A percentile compares a stretch with the other conserved stretches of the same genome.
Evolutionary conservation across 148 eudicot genomes (phyloP).

Genomic region (Polygonum maritimum): DNA sequence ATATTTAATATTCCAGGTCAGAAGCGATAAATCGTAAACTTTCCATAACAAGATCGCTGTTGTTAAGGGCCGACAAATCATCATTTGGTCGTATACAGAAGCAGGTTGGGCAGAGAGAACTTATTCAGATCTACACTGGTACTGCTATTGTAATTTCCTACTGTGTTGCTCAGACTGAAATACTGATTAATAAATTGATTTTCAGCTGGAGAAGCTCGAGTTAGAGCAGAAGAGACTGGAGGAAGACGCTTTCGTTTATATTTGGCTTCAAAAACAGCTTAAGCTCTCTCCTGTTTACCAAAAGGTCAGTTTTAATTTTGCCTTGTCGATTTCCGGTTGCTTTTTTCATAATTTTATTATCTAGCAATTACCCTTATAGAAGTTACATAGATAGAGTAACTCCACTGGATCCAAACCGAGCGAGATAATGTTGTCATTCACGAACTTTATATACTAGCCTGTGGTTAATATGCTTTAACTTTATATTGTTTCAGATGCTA

Average conservation of each 20-base stretch:
- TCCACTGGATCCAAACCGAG: neutral
- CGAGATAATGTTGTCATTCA: neutral
- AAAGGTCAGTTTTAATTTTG: slow-evolving; percentile 26
- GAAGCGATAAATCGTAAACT: slow-evolving; percentile 51
- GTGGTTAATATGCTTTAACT: no score
- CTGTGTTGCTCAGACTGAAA: neutral
- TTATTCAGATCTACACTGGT: neutral
- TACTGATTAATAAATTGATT: slow-evolving; percentile 5
- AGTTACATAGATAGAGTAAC: no score
- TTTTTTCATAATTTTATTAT: neutral
- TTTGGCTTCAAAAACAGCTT: slow-evolving; percentile 75
- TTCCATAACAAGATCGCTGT: slow-evolving; percentile 58
- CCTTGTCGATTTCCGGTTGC: neutral
- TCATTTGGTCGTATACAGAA: slow-evolving; percentile 58
- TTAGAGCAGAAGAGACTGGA: slow-evolving; percentile 67
- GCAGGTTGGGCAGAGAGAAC: slow-evolving; percentile 35
- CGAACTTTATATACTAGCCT: no score
- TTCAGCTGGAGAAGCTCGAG: slow-evolving; percentile 62
- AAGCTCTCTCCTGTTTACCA: slow-evolving; percentile 72
- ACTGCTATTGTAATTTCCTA: neutral
- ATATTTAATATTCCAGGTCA: slow-evolving; percentile 29
- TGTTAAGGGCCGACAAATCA: slow-evolving; percentile 67
- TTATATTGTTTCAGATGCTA: slow-evolving; percentile 33
- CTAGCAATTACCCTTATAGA: no score
- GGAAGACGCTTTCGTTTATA: slow-evolving; percentile 73